Evolutionary conservation across 495 filamentous ascomycete genomes (phyloP).

Genomic region (Lasiosphaeria hispida): DNA sequence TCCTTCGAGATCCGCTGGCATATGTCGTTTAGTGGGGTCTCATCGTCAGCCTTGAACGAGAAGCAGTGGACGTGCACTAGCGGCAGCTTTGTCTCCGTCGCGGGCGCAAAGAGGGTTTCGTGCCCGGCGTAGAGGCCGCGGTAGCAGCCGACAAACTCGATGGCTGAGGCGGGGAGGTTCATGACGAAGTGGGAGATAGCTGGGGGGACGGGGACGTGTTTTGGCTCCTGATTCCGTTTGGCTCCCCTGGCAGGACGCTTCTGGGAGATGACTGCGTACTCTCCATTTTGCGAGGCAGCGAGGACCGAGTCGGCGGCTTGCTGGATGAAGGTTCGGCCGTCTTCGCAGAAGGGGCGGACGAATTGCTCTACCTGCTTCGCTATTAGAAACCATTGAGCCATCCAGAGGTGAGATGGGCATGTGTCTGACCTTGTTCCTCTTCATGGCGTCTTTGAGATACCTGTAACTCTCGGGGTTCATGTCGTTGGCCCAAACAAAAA

Average conservation of each 20-base stretch:
- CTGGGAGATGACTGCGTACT: constrained; percentile 40
- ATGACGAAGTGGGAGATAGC: constrained; percentile 90
- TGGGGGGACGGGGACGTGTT: constrained; percentile 55
- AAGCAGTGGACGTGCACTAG: constrained; percentile 93
- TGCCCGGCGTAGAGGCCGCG: constrained; percentile 72
- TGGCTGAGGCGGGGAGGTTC: constrained; percentile 89
- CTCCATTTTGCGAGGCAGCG: constrained; percentile 44
- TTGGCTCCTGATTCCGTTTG: constrained; percentile 36
- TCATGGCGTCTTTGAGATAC: constrained; percentile 66
- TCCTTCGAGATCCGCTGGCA: constrained; percentile 63
- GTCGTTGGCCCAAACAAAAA: constrained; percentile 97
- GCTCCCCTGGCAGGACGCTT: constrained; percentile 38
- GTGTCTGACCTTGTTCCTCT: constrained; percentile 67
- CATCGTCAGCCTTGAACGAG: constrained; percentile 69
- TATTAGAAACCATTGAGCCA: constrained; percentile 1
- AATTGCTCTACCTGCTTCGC: constrained; percentile 61
- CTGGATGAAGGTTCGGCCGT: constrained; percentile 78
- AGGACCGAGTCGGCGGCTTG: constrained; percentile 63
- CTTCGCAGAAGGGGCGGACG: constrained; percentile 73
- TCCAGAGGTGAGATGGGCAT: not conserved
- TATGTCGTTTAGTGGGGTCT: constrained; percentile 56
- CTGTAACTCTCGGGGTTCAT: constrained; percentile 86
- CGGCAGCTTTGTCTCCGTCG: constrained; percentile 60
- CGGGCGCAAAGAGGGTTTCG: constrained; percentile 62
- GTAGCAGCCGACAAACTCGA: constrained; percentile 83